Conservation (phyloP, 257 asterid genomes). For the Misopates orontium region DNA sequence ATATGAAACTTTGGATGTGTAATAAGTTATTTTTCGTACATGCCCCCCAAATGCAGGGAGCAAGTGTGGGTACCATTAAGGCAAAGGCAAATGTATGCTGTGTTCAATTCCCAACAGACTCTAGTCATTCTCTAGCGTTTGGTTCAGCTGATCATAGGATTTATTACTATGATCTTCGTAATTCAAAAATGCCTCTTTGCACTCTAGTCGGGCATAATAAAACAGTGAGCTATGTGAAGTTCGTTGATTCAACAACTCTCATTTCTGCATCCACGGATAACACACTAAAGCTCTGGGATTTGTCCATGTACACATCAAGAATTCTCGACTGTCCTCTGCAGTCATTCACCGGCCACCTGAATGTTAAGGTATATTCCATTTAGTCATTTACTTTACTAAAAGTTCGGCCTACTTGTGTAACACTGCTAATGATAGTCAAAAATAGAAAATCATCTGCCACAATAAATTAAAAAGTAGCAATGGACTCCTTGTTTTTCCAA, state of each 20-base stretch:
- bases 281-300: conserved; percentile 95
- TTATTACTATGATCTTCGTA: conserved; percentile 93
- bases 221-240: conserved; percentile 95
- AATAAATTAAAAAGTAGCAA: no score
- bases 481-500: no score
- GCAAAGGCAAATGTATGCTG: conserved; percentile 97
- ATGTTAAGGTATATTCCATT: conserved; percentile 72
- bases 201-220: conserved; percentile 88
- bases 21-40: conserved; percentile 60
- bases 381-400: no score
- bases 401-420: no score
- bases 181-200: conserved; percentile 79
- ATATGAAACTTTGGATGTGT: conserved; percentile 44
- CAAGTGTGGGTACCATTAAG: conserved; percentile 75
- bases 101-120: conserved; percentile 88
- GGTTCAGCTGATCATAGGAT: conserved; percentile 97
- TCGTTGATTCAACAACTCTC: conserved; percentile 79
- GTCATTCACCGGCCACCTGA: conserved; percentile 91
- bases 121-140: conserved; percentile 84
- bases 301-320: conserved; percentile 72
- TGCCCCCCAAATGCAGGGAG: conserved; percentile 87
- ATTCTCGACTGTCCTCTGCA: conserved; percentile 86
- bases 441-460: no score
- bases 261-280: conserved; percentile 97
- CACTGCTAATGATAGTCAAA: no score